phyloP scores from a whole-genome alignment of 2,329 filamentous ascomycete genomes.

The Fusarium pilosicola region DNA sequence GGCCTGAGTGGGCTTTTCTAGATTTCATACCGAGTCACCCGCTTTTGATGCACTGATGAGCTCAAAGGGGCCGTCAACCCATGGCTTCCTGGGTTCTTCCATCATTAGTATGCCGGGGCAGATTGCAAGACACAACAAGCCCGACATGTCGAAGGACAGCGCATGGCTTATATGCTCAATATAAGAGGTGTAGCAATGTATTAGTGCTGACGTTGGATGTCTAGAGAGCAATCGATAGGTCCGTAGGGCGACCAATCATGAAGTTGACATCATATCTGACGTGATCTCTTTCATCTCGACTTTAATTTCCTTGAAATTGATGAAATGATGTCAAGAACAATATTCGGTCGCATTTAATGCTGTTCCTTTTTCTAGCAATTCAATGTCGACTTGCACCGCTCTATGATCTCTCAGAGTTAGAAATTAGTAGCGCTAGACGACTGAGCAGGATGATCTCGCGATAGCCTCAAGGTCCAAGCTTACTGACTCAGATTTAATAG shows the following conservation, averaged over 20 bases:
- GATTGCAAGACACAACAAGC: rapidly evolving
- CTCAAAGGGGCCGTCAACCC: constrained; percentile 49
- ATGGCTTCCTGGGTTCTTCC: constrained; percentile 34
- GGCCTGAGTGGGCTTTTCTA: rapidly evolving
- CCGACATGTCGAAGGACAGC: rapidly evolving
- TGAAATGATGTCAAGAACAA: no score
- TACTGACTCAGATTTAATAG: background rate
- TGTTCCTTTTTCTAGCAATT: rapidly evolving
- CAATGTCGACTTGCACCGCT: rapidly evolving
- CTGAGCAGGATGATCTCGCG: background rate
- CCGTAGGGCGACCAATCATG: constrained; percentile 1
- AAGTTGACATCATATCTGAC: background rate
- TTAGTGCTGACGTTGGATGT: constrained; percentile 20
- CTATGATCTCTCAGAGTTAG: rapidly evolving
- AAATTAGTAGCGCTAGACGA: rapidly evolving
- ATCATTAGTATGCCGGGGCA: background rate
- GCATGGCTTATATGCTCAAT: background rate
- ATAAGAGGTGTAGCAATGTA: no score
- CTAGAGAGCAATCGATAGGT: background rate
- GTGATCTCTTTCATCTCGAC: background rate
- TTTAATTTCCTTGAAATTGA: background rate
- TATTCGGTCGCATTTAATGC: rapidly evolving
- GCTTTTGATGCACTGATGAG: constrained; percentile 43
- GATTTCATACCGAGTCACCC: constrained; percentile 36
- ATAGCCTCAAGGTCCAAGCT: background rate